Evolutionary conservation across 192 early-diverging fungal species (phyloP), one percentile per base, ranked within the genome.

Genomic region (Obelidium mucronatum): DNA sequence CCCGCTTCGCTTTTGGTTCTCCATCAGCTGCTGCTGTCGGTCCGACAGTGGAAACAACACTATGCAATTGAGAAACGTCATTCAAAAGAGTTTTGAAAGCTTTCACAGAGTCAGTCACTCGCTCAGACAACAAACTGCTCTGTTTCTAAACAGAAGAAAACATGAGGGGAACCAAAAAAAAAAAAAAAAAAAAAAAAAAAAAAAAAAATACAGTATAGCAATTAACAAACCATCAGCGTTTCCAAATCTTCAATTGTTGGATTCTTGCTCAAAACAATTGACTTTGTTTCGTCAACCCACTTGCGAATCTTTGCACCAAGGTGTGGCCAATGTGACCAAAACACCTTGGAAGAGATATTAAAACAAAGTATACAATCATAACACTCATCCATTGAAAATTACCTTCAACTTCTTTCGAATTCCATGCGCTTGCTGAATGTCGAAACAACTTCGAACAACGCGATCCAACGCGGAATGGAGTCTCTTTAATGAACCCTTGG

Each of bases 331-430:
- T 40, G 40, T 8, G 42, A 8, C 67, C 67, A 69, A 52, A 69
- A 69, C 42, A 52, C 1, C n/a, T n/a, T n/a, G n/a, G n/a, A n/a
- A n/a, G n/a, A n/a, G n/a, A n/a, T n/a, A n/a, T n/a, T n/a, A n/a
- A n/a, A n/a, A n/a, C n/a, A n/a, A n/a, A n/a, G n/a, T n/a, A n/a
- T n/a, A n/a, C n/a, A n/a, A n/a, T n/a, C n/a, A n/a, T n/a, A n/a
- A n/a, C n/a, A n/a, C n/a, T n/a, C n/a, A n/a, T n/a, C n/a, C n/a
- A n/a, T n/a, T n/a, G n/a, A n/a, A n/a, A n/a, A n/a, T n/a, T n/a
- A n/a, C n/a, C 64, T 69, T 69, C 22, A 69, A 40, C n/a, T 54
- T 44, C 30, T 69, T 69, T n/a, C 52, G 48, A 8, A 69, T 15
- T 19, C n/a, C 13, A 8, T 51, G 42, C 13, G 67, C 52, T 19